Evolutionary conservation across 2,329 filamentous ascomycete species (phyloP), one percentile per base, ranked within the genome.

Genomic region (Fusarium foetens): DNA sequence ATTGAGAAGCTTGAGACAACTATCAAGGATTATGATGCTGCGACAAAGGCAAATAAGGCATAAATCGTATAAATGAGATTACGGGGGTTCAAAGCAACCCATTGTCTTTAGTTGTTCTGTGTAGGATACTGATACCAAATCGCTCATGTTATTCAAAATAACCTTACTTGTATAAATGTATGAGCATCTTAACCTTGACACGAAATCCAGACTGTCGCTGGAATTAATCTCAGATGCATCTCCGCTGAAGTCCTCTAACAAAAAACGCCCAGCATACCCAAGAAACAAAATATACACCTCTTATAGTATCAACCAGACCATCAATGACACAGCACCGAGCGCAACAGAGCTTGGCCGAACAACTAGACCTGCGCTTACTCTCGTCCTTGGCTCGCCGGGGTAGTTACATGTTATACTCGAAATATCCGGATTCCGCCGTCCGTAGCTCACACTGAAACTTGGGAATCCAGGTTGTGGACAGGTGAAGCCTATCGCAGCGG

Each of bases 401-500:
- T 78, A 83, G 60, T 83, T 84, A 69, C 83, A 84, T 8, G 79
- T 76, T 23, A 82, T 74, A 46, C 65, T 63, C 3, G 69, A 65
- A 21, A 68, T 72, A 31, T 77, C 71, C 14, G 58, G 55, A 25
- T 74, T 66, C 27, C 80, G 77, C 51, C 33, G 64, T 6, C 77
- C 82, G 52, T 84, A 84, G 54, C 81, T 83, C 33, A 76, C 72
- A 13, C 79, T 72, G 59, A 83, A 84, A 53, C 77, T 79, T 13
- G 72, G 62, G 41, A 80, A 77, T 25, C 75, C 70, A 6, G 79
- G 76, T 38, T 76, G 78, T 9, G 96, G 95, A 82, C 96, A 99
- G 2, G 80, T 83, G 76, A 99, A 98, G 1, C 87, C 85, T 75
- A 99, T 84, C 2, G 86, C 82, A 1, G 94, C 87, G 0, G 96